Evolutionary conservation across 139 green algal genomes (phyloP), one percentile per base, ranked within the genome.

Genomic region (Nannochloris sp.): DNA sequence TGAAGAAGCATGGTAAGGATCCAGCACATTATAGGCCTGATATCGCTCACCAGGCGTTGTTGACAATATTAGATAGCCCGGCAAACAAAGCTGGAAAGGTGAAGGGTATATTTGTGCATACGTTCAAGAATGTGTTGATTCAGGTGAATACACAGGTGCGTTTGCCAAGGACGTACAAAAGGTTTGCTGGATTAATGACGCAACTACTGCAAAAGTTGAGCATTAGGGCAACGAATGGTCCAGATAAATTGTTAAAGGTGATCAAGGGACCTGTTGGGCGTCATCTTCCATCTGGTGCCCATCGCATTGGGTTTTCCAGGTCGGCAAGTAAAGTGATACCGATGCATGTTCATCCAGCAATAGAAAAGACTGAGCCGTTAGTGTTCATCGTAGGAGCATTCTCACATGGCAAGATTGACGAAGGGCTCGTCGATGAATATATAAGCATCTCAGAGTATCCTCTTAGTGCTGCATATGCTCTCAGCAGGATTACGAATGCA

Each of bases 201-300:
- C 93, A 99, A 80, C 83, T 99, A 68, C 85, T 99, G 65, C 90
- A 99, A 76, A 98, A 98, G 79, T 82, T 99, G 31, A 91, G 78
- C 79, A 96, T 99, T 33, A 77, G 93, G 1, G 81, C 93, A 8
- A 90, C 84, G 31, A 96, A 97, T 67, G 91, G 93, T 2, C 85
- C 91, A 11, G 89, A 96, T 65, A 96, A 96, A 68, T 83, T 98
- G 11, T 75, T 98, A 28, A 89, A 89, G 70, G 91, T 95, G 26
- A 68, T 96, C 44, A 97, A 95, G 71, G 84, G 84, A 23, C 89
- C 87, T 9, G 87, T 96, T 3, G 91, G 85, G 6, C 87, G 86
- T 58, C 80, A 94, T 66, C 75, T 96, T 12, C 87, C 89, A 25
- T 62, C 79, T 17, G 65, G 79, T 16, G 79, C 73, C 20, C 73